Percentiles rank a stretch among this genome's conserved stretches.
phyloP scores from a whole-genome alignment of 2,329 filamentous ascomycete species.

The Pseudocercospora macadamiae region DNA sequence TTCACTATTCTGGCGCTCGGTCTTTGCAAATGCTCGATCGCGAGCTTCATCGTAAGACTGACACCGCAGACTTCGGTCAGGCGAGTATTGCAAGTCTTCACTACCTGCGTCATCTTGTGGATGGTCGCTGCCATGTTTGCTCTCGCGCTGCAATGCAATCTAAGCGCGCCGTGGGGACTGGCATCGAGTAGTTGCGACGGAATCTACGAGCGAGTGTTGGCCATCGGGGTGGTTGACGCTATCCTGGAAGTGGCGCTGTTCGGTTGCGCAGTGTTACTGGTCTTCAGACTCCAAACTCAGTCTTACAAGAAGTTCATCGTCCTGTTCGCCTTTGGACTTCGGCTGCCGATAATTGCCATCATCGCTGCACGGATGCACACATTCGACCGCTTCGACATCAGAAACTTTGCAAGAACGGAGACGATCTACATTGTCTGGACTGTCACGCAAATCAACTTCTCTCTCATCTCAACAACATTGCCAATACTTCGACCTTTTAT shows the following conservation, averaged over 20 bases:
- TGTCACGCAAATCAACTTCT: constrained; percentile 24
- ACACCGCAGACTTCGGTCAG: constrained; percentile 22
- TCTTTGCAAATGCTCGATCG: constrained; percentile 22
- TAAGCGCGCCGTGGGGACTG: constrained; percentile 18
- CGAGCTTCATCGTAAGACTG: constrained; percentile 24
- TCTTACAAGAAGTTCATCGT: constrained; percentile 21
- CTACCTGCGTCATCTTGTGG: constrained; percentile 16
- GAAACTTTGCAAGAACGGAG: constrained; percentile 13
- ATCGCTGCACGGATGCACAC: constrained; percentile 19
- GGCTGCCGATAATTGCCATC: constrained; percentile 21
- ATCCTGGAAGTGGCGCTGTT: constrained; percentile 19
- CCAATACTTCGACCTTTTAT: constrained; percentile 19
- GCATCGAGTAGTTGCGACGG: constrained; percentile 3
- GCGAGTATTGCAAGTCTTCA: constrained; percentile 13
- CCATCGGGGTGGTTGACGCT: constrained; percentile 17
- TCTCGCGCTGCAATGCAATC: constrained; percentile 24
- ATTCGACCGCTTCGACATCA: constrained; percentile 1
- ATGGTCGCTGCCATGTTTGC: constrained; percentile 20
- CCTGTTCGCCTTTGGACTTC: constrained; percentile 20
- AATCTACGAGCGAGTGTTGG: constrained; percentile 12
- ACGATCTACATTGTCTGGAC: constrained; percentile 24
- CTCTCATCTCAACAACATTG: constrained; percentile 18
- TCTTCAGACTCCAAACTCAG: constrained; percentile 15
- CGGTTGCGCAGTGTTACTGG: constrained; percentile 16
- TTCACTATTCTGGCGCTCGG: constrained; percentile 20